Percentiles rank a stretch among this genome's conserved stretches.
phyloP scores from a whole-genome alignment of 306 rosid species.

The Quercus variabilis region DNA sequence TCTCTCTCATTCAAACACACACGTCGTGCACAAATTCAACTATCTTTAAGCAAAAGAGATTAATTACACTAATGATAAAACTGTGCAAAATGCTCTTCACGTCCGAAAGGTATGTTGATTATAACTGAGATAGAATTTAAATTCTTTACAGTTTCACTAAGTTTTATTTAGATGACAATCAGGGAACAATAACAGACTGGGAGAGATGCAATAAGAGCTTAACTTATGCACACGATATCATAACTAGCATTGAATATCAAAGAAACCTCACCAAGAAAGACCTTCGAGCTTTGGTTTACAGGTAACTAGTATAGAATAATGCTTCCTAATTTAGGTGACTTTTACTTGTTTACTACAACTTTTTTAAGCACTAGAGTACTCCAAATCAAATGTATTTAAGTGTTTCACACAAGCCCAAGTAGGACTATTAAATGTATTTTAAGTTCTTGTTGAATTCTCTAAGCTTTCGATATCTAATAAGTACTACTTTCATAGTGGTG shows the following conservation, averaged over 20 bases:
- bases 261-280: constrained; percentile 26
- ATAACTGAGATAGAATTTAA: background rate
- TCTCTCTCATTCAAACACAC: background rate
- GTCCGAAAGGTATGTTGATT: constrained; percentile 26
- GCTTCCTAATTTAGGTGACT: too few relatives aligned
- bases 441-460: too few relatives aligned
- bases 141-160: background rate
- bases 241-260: background rate
- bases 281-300: constrained; percentile 28
- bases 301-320: constrained; percentile 2
- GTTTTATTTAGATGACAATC: background rate
- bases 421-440: too few relatives aligned
- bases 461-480: too few relatives aligned
- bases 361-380: too few relatives aligned
- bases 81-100: constrained; percentile 32
- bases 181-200: constrained; percentile 37
- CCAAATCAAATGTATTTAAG: too few relatives aligned
- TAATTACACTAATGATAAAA: constrained; percentile 21
- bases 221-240: background rate
- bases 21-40: background rate
- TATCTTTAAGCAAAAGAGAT: too few relatives aligned
- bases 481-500: constrained; percentile 21
- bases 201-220: constrained; percentile 34
- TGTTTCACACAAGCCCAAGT: too few relatives aligned
- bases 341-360: too few relatives aligned